Base-by-base conservation (phyloP, 306 rosid genomes). In the Senna tora region DNA sequence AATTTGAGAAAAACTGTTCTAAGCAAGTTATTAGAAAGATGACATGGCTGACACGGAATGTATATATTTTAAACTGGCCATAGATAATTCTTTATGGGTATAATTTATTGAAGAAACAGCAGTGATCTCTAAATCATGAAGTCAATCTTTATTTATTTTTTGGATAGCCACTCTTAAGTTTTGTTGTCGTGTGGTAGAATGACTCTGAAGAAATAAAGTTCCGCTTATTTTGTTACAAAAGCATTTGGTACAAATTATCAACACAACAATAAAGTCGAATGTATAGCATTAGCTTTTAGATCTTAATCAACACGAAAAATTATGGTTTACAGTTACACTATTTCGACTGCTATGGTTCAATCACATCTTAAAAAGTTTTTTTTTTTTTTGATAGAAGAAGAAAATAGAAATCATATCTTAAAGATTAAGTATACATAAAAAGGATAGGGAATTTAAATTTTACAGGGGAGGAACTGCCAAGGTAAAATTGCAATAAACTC, bases 11-110 rank as follows among this genome's bases (percentile, higher is more conserved):
- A 84, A 72, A 85, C 90, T 66, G 90, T 81, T 73, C 74, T 90
- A 21, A 85, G 85, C 89, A 90, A 84, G 83, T 85, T 82, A 79
- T 86, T 88, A 39, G 92, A 89, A 80, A 74, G 81, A 79, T 90
- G 72, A 80, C 65, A 15, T 57, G 57, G 53, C 75, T 51, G 42
- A 71, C 60, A 30, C 53, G 20, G 47, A 68, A 42, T 57, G 42
- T 76, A 34, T 60, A 19, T 59, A 13, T 54, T 32, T 64, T 49
- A 65, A 19, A 25, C 28, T 21, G 39, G 32, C 15, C 7, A 8
- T 17, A 53, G 59, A 51, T 28, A 38, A 45, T 71, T 43, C 45
- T 64, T 56, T 46, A 12, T 7, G 21, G 57, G 70, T 25, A 4
- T 42, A 43, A 61, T 1, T 61, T 38, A 14, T 15, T 15, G 14